Base-by-base conservation (phyloP, 345 rosid species). In the Ailanthus altissimus region DNA sequence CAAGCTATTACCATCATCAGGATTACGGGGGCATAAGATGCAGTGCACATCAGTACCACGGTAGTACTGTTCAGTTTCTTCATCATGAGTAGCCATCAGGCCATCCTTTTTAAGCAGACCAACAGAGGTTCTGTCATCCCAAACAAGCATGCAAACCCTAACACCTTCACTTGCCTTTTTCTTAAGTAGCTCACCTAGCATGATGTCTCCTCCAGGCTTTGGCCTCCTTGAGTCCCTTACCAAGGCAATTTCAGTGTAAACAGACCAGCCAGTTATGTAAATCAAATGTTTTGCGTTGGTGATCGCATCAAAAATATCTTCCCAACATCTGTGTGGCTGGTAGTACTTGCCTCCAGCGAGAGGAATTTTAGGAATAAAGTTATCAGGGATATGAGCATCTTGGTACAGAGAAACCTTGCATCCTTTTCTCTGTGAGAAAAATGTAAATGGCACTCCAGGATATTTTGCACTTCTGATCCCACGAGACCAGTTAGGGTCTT, bases 81-180 rank as follows among this genome's bases (percentile, higher is more conserved):
- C 94, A 79, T 96, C 99, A 79, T 93, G 99, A 58, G 99, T 96
- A 45, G 92, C 97, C 99, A 96, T 96, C 73, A 96, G 81, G 26
- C 99, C 99, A 78, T 93, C 97, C 81, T 85, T 90, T 66, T 91
- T 96, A 70, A 96, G 88, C 73, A 92, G 76, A 74, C 89, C 91
- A 75, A 93, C 97, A 40, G 99, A 96, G 59, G 99, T 96, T 83
- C 99, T 91, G 75, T 96, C 99, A 62, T 96, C 99, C 99, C 99
- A 96, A 73, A 96, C 90, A 20, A 96, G 98, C 89, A 96, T 85
- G 59, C 88, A 83, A 56, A 96, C 98, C 86, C 89, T 87, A 42
- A 96, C 97, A 81, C 98, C 99, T 86, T 96, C 98, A 57, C 88
- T 89, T 5, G 97, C 97, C 83, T 85, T 93, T 85, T 90, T 92